Percentiles rank a stretch among this genome's conserved stretches.
Conservation (phyloP, 805 yeast species). For the Candida pini region DNA sequence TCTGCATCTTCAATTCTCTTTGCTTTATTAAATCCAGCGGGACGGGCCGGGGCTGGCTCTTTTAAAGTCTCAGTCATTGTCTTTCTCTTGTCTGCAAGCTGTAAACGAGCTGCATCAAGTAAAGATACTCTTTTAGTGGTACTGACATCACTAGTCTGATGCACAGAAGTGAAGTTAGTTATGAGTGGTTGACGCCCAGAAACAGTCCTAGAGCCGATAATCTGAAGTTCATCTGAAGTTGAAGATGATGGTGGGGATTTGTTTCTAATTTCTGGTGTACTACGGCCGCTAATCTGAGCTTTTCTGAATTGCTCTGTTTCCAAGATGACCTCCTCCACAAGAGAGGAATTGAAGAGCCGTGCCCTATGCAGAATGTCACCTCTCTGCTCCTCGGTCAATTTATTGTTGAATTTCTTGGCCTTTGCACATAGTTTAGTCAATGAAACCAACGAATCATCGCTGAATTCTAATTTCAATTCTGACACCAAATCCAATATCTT, state of each 20-base stretch:
- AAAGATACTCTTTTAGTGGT: conserved; percentile 19
- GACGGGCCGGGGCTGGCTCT: conserved; percentile 46
- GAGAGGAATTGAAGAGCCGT: conserved; percentile 42
- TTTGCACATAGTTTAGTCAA: conserved; percentile 58
- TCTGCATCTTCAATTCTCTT: conserved; percentile 10
- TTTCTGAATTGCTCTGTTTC: conserved; percentile 34
- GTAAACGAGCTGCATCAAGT: conserved; percentile 22
- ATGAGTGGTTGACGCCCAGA: conserved; percentile 10
- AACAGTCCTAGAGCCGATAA: conserved; percentile 1
- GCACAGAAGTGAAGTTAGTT: conserved; percentile 6
- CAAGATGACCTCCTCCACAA: conserved; percentile 48
- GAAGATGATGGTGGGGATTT: neutral
- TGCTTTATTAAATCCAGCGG: conserved; percentile 45
- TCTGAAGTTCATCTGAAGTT: conserved; percentile 7
- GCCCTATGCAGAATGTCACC: conserved; percentile 59
- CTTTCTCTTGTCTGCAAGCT: conserved; percentile 22
- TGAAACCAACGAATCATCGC: conserved; percentile 49
- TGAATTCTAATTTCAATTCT: conserved; percentile 44
- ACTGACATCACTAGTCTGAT: conserved; percentile 2
- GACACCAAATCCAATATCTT: conserved; percentile 60
- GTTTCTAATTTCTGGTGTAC: neutral
- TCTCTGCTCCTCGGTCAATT: conserved; percentile 61
- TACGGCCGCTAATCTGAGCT: conserved; percentile 1
- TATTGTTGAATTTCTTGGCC: conserved; percentile 64
- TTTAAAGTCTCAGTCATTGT: conserved; percentile 11